These are phyloP conservation scores for Mucor velutinosus DNA, from an alignment of 371 early-diverging fungal species.

Conservation along the genomic window DNA sequence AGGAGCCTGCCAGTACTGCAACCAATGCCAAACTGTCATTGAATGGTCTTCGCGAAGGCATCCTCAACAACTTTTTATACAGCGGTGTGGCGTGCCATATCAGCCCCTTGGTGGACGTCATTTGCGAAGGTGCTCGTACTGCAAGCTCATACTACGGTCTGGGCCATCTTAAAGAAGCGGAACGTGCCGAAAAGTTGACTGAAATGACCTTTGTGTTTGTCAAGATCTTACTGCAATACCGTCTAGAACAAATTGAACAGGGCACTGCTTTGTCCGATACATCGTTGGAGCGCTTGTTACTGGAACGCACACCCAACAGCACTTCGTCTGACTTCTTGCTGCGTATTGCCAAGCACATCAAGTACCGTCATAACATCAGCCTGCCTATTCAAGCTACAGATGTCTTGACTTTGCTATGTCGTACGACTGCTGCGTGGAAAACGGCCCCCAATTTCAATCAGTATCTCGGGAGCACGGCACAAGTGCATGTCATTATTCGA, in stretches of 20 bases:
- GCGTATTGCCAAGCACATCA: conserved; percentile 37
- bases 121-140: conserved; percentile 33
- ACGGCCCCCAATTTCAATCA: conserved; percentile 40
- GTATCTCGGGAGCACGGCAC: conserved; percentile 43
- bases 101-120: conserved; percentile 37
- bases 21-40: conserved; percentile 10
- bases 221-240: conserved; percentile 35
- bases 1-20: background rate
- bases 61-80: conserved; percentile 40
- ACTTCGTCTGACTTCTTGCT: conserved; percentile 39
- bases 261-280: conserved; percentile 7
- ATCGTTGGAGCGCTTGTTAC: conserved; percentile 25
- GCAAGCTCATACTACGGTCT: conserved; percentile 35
- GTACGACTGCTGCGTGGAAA: conserved; percentile 33
- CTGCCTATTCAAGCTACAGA: conserved; percentile 40
- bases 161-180: conserved; percentile 34
- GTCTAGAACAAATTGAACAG: conserved; percentile 25
- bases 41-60: conserved; percentile 27
- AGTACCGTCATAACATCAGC: conserved; percentile 32
- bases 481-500: conserved; percentile 39
- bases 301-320: conserved; percentile 21
- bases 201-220: conserved; percentile 39
- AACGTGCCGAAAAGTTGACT: conserved; percentile 34
- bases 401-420: conserved; percentile 37
- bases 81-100: conserved; percentile 42